Base-by-base conservation (phyloP, 306 rosid species). In the Fagus crenata region DNA sequence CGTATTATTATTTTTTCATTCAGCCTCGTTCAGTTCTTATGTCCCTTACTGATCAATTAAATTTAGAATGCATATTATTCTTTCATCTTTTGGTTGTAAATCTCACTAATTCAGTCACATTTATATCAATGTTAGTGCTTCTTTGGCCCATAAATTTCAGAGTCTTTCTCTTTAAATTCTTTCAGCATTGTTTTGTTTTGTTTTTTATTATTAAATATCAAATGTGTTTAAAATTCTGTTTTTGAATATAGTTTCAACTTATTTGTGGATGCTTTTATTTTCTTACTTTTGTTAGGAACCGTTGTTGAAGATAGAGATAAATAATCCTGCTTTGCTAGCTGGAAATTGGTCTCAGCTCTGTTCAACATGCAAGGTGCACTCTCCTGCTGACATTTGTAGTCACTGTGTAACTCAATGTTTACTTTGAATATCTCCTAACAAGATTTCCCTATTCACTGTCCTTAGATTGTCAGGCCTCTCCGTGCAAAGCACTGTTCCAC, bases 401-500 rank as follows among this genome's bases (percentile, higher is more conserved):
- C 37, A 39, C 2, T 77, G 59, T 77, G 60, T 49, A 36, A 35
- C 22, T 64, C 13, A 53, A 68, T 49, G 53, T 67, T 74, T 22
- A 43, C n/a, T 15, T 13, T 35, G 28, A 28, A 15, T 37, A 41
- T 63, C 54, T 0, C 7, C 65, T 81, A 59, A 78, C 58, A 39
- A 76, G 55, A 46, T 18, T 54, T 54, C 14, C 36, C 55, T 40
- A 7, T 39, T 32, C 59, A 33, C 73, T 28, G 58, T 55, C 56
- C 39, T 78, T 80, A 96, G 99, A 96, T 96, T 90, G 99, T 96
- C 86, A 90, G 97, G 85, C 99, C 99, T 72, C 98, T 91, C 77
- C 99, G 99, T 40, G 99, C 99, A 59, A 96, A 96, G 88, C 99
- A 96, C 74, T 96, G 99, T 81, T 91, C 98, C 72, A 89, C 92